Conservation (phyloP, 1,284 basidiomycete species). For the Wolfiporia cocos region DNA sequence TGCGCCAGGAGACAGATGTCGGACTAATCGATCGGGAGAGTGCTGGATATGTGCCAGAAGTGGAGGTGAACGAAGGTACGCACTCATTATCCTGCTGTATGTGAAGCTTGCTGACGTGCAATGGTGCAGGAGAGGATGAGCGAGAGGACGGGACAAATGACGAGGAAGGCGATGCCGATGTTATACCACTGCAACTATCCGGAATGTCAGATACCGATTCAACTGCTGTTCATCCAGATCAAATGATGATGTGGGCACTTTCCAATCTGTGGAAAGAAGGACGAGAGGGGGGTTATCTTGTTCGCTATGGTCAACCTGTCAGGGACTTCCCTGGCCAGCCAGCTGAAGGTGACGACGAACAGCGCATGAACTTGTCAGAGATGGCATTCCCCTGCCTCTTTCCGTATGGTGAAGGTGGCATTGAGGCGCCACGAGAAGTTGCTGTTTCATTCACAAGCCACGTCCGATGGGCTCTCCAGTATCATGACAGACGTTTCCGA, state of each 20-base stretch:
- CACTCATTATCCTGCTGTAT: too few species aligned
- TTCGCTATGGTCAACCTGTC: slow-evolving; percentile 10
- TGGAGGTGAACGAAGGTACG: too few species aligned
- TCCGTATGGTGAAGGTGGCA: slow-evolving; percentile 34
- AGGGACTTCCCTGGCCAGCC: slow-evolving; percentile 6
- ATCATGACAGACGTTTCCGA: slow-evolving; percentile 28
- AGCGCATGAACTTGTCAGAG: slow-evolving; percentile 15
- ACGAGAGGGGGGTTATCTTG: slow-evolving; percentile 11
- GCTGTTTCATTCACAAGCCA: slow-evolving; percentile 27
- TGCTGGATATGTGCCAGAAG: slow-evolving; percentile 25
- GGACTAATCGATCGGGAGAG: slow-evolving; percentile 20
- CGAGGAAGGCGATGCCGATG: slow-evolving; percentile 5
- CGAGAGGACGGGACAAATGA: too few species aligned
- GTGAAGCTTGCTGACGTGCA: too few species aligned
- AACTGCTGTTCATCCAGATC: slow-evolving; percentile 4
- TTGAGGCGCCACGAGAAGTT: slow-evolving; percentile 21
- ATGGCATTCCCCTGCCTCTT: slow-evolving; percentile 30
- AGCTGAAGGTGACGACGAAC: not conserved
- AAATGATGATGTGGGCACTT: slow-evolving; percentile 11
- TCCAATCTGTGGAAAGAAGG: slow-evolving; percentile 13
- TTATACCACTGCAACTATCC: slow-evolving; percentile 12
- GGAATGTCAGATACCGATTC: slow-evolving; percentile 11
- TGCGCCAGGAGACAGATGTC: slow-evolving; percentile 16
- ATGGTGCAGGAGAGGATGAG: too few species aligned
- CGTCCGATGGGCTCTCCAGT: slow-evolving; percentile 29